Evolutionary conservation across 768 basidiomycete species (phyloP), one percentile per base, ranked within the genome.

Genomic region (Rhodotorula graminis): DNA sequence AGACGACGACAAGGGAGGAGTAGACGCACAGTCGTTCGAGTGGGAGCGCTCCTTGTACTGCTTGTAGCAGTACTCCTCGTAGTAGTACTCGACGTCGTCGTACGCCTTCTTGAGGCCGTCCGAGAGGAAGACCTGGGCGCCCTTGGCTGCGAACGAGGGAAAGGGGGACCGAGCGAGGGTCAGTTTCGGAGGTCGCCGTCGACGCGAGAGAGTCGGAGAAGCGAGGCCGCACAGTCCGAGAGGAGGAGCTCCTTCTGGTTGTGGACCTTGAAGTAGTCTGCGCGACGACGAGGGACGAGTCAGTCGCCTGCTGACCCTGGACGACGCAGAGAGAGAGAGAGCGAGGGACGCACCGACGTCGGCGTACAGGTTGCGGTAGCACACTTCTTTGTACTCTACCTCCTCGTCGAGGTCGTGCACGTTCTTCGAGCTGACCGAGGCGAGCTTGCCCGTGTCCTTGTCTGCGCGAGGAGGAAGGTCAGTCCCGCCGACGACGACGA

Each of bases 11-110:
- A 37, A 37, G 37, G 9, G 37, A 9, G 37, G 7, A 15, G 53
- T n/a, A 2, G 2, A 25, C 65, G 56, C 44, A 66, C 65, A 47
- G 25, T 66, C n/a, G 14, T 33, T 29, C 25, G 33, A 5, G 57
- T 59, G 65, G 47, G 25, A 15, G 44, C 46, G 27, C 31, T 49
- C 15, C 29, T 49, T 49, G 65, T 27, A 25, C 8, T 49, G 10
- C 65, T 66, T 66, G 65, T 66, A 66, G 65, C 65, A 66, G 47
- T 37, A 66, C 65, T 66, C 65, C 23, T 46, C 44, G 57, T 27
- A 66, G 33, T 49, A 59, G 47, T 50, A 59, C 65, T 58, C 65
- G 33, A 37, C 33, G 65, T 66, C 33, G 31, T 66, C 37, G 31
- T 37, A 47, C 57, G 49, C 46, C 25, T 37, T 37, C 29, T 33